phyloP scores from a whole-genome alignment of 2,329 filamentous ascomycete species.

The Exophiala xenobiotica region DNA sequence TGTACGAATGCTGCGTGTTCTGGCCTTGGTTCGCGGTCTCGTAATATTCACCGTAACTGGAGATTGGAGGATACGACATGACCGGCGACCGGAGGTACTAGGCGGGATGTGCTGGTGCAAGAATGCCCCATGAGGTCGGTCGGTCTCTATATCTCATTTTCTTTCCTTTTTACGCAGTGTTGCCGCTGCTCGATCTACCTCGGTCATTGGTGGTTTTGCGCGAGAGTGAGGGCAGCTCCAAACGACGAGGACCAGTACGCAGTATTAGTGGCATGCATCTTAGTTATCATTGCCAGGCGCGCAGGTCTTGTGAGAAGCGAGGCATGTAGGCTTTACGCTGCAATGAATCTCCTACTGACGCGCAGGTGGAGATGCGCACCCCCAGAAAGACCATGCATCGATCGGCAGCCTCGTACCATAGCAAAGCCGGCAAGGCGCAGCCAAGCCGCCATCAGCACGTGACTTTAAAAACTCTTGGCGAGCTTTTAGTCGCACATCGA shows the following conservation, averaged over 20 bases:
- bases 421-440: not conserved
- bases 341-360: not conserved
- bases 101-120: not conserved
- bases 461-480: not conserved
- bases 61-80: slow-evolving; percentile 25
- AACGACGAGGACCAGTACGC: no score
- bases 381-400: not conserved
- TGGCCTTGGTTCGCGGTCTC: slow-evolving; percentile 16
- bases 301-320: no score
- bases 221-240: no score
- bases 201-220: no score
- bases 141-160: not conserved
- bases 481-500: slow-evolving; percentile 1
- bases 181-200: no score
- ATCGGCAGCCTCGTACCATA: not conserved
- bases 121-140: not conserved
- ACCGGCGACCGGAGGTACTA: not conserved
- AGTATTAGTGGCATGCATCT: no score
- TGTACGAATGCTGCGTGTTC: slow-evolving; percentile 17
- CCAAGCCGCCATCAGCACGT: not conserved
- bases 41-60: slow-evolving; percentile 19
- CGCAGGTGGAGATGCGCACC: slow-evolving; percentile 4
- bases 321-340: no score
- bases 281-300: no score
- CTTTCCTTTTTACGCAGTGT: not conserved